Percentiles rank a stretch among this genome's conserved stretches.
Conservation (phyloP, 78 protist species). For the Creolimax fragrantissima region DNA sequence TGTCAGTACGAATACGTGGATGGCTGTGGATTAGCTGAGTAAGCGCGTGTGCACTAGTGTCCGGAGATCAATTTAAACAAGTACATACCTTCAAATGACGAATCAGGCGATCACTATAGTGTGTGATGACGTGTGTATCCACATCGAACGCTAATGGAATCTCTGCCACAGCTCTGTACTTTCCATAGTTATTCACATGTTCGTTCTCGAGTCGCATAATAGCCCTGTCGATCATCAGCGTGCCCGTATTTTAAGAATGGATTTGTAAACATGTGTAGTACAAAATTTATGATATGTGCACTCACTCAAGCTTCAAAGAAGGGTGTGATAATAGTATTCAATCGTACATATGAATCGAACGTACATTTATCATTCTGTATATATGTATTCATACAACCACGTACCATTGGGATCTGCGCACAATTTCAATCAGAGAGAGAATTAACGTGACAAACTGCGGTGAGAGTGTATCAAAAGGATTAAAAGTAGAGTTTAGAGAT, state of each 20-base stretch:
- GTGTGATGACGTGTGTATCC: neutral
- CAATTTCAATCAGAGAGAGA: neutral
- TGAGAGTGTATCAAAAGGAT: neutral
- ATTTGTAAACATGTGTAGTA: neutral
- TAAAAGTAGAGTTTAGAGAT: neutral
- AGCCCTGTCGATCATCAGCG: neutral
- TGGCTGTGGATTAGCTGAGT: neutral
- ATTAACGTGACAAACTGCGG: neutral
- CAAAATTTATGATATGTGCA: neutral
- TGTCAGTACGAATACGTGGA: neutral
- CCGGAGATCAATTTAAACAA: too few species aligned
- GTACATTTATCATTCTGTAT: neutral
- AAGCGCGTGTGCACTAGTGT: too few species aligned
- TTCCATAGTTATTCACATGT: neutral
- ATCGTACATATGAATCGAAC: neutral
- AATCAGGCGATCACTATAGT: neutral
- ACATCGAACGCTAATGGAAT: neutral
- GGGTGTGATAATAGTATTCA: neutral
- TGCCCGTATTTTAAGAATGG: neutral
- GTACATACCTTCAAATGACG: neutral
- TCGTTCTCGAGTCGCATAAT: conserved; percentile 7
- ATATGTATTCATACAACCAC: neutral
- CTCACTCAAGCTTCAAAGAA: neutral
- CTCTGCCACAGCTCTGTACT: neutral
- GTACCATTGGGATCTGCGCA: neutral